Percentiles rank a stretch among this genome's conserved stretches.
These are phyloP conservation scores for Melampsora americana DNA, from an alignment of 1,284 basidiomycete genomes.

Conservation along the genomic window DNA sequence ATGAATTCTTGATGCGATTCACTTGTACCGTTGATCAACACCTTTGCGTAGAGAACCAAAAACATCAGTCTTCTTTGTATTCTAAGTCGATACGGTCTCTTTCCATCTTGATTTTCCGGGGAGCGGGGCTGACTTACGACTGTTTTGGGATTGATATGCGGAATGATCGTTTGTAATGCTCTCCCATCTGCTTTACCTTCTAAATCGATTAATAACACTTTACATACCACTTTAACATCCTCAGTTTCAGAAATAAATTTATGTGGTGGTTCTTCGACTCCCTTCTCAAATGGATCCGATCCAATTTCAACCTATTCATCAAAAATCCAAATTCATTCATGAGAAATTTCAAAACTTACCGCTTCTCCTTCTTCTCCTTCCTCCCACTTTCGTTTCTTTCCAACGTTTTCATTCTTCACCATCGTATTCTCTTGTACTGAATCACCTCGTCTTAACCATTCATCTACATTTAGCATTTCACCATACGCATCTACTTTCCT, in stretches of 20 bases:
- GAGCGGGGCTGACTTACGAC: conserved; percentile 62
- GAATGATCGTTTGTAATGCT: conserved; percentile 92
- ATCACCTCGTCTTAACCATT: conserved; percentile 85
- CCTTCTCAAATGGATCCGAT: neutral
- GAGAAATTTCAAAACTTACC: neutral
- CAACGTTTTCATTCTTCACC: conserved; percentile 67
- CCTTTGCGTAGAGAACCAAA: conserved; percentile 58
- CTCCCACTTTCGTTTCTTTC: conserved; percentile 15
- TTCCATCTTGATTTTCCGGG: neutral
- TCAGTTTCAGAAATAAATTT: conserved; percentile 78
- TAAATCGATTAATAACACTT: conserved; percentile 86
- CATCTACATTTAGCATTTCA: conserved; percentile 86
- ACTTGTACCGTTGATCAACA: conserved; percentile 74
- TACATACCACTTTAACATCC: conserved; percentile 75
- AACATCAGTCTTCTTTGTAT: conserved; percentile 45
- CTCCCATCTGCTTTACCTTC: conserved; percentile 93
- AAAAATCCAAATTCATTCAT: neutral
- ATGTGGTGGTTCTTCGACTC: conserved; percentile 71
- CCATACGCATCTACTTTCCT: conserved; percentile 90
- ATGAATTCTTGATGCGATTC: conserved; percentile 69
- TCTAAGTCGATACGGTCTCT: neutral
- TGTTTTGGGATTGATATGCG: conserved; percentile 92
- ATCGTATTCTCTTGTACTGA: conserved; percentile 75
- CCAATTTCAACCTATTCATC: neutral
- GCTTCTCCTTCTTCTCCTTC: conserved; percentile 23